Percentiles rank a stretch among this genome's conserved stretches.
phyloP scores from a whole-genome alignment of 176 grass and related monocot species.

The Musa acuminata region DNA sequence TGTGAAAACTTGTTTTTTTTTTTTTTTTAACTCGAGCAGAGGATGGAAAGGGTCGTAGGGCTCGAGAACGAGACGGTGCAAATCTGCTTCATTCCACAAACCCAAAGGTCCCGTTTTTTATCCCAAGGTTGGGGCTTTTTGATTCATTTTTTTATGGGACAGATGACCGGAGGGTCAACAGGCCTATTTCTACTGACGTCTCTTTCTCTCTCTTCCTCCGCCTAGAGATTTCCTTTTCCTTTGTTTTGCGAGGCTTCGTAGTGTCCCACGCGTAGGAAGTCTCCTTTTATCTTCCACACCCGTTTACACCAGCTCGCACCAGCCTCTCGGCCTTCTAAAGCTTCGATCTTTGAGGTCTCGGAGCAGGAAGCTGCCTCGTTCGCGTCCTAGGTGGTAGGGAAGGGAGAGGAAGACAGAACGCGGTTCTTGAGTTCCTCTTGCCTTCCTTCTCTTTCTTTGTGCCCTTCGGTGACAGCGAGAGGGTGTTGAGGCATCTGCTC shows the following conservation, averaged over 20 bases:
- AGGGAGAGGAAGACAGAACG: not conserved
- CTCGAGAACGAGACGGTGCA: too few species aligned
- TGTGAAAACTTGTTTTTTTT: too few species aligned
- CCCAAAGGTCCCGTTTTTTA: not conserved
- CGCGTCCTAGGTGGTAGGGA: not conserved
- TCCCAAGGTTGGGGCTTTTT: not conserved
- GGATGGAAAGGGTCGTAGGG: too few species aligned
- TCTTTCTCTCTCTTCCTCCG: too few species aligned
- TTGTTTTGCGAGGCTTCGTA: not conserved
- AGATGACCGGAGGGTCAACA: not conserved
- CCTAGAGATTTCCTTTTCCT: too few species aligned
- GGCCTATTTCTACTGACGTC: not conserved
- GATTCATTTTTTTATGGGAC: not conserved
- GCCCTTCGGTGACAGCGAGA: not conserved
- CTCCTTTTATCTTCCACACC: not conserved
- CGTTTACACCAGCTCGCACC: not conserved
- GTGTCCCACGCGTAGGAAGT: not conserved
- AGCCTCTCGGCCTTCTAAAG: not conserved
- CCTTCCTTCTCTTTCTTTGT: constrained; percentile 9
- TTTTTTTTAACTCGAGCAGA: too few species aligned
- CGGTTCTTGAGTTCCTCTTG: not conserved
- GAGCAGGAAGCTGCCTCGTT: not conserved
- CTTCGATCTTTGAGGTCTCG: not conserved
- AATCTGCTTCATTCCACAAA: too few species aligned
- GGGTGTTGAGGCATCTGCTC: constrained; percentile 6